Base-by-base conservation (phyloP, 805 yeast genomes). In the Lipomyces lipofer region DNA sequence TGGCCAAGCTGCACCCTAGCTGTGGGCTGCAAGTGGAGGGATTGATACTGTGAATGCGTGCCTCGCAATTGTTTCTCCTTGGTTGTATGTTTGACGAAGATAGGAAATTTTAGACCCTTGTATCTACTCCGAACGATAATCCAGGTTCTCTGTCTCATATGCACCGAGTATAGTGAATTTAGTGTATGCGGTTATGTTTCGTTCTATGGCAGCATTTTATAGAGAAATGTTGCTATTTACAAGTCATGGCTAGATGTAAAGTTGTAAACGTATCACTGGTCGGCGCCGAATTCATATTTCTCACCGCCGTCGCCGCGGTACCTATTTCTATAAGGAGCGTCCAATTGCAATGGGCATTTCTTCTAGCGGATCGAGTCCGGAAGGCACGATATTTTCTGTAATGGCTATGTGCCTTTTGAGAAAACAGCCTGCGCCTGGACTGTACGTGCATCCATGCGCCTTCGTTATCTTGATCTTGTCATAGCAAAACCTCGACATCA, bases 381-480 rank as follows among this genome's bases (percentile, higher is more conserved):
- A 83, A 2, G 80, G 82, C 8, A 66, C 77, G 47, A 49, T 76
- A 15, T 78, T 76, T 64, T 80, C 83, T 10, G 65, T 77, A 44
- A 70, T 76, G 71, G 70, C 78, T 19, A 47, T 21, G 12, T 30
- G 40, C 15, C 43, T 51, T 9, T 17, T 51, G 13, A 25, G 12
- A 35, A 2, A 3, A 40, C 49, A 17, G 83, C 84, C 0, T 80
- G 77, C 60, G 72, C 70, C 9, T 80, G 85, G 84, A 76, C 81
- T n/a, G n/a, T n/a, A n/a, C 2, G 71, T 78, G 47, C 71, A 85
- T 44, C 70, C 74, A 13, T 66, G 79, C 49, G 80, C 79, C 0
- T 75, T 81, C 56, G 65, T 79, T n/a, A 69, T 46, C 58, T 71
- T 8, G 72, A 58, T 0, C 66, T 70, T 8, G 51, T 56, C 12